These are phyloP conservation scores for Ganoderma meredithae DNA, from an alignment of 1,284 basidiomycete species.

Conservation along the genomic window DNA sequence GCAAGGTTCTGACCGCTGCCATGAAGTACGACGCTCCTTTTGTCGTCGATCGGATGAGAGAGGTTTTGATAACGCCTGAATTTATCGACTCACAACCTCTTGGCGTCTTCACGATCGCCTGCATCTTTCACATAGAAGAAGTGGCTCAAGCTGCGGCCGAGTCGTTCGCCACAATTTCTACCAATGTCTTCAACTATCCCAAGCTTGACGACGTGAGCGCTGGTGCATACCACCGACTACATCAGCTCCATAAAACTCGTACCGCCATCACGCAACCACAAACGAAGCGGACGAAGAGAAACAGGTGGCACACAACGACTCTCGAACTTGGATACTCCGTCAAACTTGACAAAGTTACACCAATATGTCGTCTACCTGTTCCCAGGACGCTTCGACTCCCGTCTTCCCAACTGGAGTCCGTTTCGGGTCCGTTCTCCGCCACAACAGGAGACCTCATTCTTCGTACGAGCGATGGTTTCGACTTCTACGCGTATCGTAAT, in stretches of 20 bases:
- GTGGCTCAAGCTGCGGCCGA: slow-evolving; percentile 13
- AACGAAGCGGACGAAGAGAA: background rate
- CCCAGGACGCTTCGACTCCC: background rate
- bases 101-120: slow-evolving; percentile 43
- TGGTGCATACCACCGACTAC: slow-evolving; percentile 18
- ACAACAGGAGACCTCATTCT: slow-evolving; percentile 37
- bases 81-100: slow-evolving; percentile 42
- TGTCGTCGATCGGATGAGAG: background rate
- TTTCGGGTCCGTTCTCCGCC: background rate
- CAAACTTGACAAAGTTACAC: background rate
- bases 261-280: background rate
- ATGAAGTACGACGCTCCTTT: slow-evolving; percentile 41
- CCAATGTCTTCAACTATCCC: background rate
- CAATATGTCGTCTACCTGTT: background rate
- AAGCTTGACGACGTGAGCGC: slow-evolving; percentile 13
- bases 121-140: slow-evolving; percentile 14
- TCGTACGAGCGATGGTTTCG: slow-evolving; percentile 30
- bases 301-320: background rate
- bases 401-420: slow-evolving; percentile 42
- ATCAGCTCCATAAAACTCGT: slow-evolving; percentile 12
- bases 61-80: background rate
- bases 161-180: background rate
- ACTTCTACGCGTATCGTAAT: slow-evolving; percentile 18
- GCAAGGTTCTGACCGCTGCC: slow-evolving; percentile 39
- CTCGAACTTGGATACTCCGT: background rate